Conservation (phyloP, 2,329 filamentous ascomycete species). For the Alternaria triticimaculans region DNA sequence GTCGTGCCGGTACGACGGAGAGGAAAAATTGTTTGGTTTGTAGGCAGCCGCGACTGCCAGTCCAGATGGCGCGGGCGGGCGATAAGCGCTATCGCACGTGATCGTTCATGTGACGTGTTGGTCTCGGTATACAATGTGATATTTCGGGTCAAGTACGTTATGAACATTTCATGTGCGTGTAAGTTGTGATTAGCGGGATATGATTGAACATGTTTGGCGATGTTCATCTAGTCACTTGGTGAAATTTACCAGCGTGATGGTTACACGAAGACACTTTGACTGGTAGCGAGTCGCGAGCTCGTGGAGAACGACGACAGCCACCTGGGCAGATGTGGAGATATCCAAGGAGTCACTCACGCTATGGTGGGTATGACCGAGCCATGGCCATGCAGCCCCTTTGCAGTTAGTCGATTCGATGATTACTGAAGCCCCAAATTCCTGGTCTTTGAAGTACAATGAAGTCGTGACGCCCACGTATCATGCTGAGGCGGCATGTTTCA, state of each 20-base stretch:
- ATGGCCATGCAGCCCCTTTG: not conserved
- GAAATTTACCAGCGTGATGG: not conserved
- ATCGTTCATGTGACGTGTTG: not conserved
- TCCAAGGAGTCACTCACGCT: not conserved
- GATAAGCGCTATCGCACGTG: slow-evolving; percentile 7
- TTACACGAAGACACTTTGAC: not conserved
- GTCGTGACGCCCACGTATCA: slow-evolving; percentile 1
- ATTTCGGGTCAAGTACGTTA: not conserved
- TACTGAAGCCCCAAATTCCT: not conserved
- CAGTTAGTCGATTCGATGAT: not conserved
- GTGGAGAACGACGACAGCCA: not conserved
- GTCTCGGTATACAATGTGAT: not conserved
- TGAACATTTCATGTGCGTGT: not conserved
- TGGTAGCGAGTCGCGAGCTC: not conserved
- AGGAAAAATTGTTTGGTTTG: too few species aligned
- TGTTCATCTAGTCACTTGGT: not conserved
- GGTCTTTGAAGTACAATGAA: not conserved
- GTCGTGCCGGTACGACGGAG: not conserved
- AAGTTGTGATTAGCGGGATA: not conserved
- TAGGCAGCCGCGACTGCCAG: not conserved
- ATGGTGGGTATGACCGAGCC: not conserved
- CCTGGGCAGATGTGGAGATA: not conserved
- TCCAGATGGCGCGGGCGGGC: not conserved
- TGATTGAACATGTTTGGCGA: not conserved
- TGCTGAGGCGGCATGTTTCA: not conserved